Percentiles rank a stretch among this genome's conserved stretches.
These are phyloP conservation scores for Candida xiaguanensis DNA, from an alignment of 805 yeast genomes.

Conservation along the genomic window DNA sequence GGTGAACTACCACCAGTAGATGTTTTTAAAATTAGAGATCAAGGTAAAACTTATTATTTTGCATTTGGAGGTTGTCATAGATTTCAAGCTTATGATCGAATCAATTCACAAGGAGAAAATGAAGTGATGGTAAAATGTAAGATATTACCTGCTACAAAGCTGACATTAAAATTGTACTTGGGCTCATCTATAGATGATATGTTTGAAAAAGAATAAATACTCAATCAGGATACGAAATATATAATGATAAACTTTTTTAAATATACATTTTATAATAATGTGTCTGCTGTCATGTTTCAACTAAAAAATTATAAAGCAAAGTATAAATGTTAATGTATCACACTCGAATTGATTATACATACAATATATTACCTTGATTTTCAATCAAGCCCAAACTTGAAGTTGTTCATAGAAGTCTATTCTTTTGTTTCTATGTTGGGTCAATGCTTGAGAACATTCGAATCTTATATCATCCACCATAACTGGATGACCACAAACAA, in stretches of 20 bases:
- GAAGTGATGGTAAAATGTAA: constrained; percentile 60
- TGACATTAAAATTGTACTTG: constrained; percentile 62
- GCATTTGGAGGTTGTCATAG: constrained; percentile 93
- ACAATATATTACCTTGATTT: no score
- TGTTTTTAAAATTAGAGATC: constrained; percentile 62
- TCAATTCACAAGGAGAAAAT: constrained; percentile 30
- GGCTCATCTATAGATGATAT: constrained; percentile 63
- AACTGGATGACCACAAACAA: constrained; percentile 61
- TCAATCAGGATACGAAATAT: no score
- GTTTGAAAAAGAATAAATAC: constrained; percentile 21
- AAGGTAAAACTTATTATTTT: constrained; percentile 61
- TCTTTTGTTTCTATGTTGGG: constrained; percentile 47
- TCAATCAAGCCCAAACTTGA: constrained; percentile 59
- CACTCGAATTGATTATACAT: no score
- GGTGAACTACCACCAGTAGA: constrained; percentile 84
- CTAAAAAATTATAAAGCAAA: no score
- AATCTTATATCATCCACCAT: constrained; percentile 60
- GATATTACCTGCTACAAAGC: constrained; percentile 69
- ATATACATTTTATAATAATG: no score
- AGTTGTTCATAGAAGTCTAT: constrained; percentile 72
- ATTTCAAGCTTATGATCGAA: constrained; percentile 76
- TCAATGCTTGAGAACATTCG: constrained; percentile 40
- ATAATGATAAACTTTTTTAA: no score
- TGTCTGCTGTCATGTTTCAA: no score
- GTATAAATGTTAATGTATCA: no score